phyloP scores from a whole-genome alignment of 2,329 filamentous ascomycete species.

The Fusarium mundagurra region DNA sequence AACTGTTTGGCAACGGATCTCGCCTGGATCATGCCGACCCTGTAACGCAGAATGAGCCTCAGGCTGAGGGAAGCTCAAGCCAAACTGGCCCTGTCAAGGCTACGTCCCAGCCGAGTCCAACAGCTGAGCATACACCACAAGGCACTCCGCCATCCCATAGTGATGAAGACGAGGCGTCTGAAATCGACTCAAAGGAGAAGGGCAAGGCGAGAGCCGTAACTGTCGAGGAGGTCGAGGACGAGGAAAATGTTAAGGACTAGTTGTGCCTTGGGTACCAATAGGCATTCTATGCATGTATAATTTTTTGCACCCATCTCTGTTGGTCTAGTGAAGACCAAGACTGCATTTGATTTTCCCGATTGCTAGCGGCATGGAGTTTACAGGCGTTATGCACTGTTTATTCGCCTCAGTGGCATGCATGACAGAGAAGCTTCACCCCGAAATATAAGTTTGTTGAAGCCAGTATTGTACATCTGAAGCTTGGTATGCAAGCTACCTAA shows the following conservation, averaged over 20 bases:
- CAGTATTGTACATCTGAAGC: conserved; percentile 18
- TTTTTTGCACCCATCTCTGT: background rate
- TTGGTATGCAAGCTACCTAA: conserved; percentile 11
- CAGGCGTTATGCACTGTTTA: conserved; percentile 10
- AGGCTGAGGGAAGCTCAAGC: conserved; percentile 12
- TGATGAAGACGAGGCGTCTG: conserved; percentile 27
- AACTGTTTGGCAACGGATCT: conserved; percentile 55
- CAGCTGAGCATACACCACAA: conserved; percentile 19
- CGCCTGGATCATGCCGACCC: conserved; percentile 40
- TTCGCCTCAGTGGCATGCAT: background rate
- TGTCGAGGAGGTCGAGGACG: conserved; percentile 45
- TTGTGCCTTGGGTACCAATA: background rate
- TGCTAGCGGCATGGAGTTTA: conserved; percentile 24
- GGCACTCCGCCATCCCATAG: conserved; percentile 11
- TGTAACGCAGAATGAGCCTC: conserved; percentile 16
- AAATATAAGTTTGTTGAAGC: conserved; percentile 12
- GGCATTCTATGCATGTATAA: background rate
- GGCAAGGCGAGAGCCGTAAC: conserved; percentile 58
- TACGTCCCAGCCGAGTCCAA: conserved; percentile 4
- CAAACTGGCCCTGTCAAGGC: conserved; percentile 10
- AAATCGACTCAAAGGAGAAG: conserved; percentile 45
- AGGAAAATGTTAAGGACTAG: conserved; percentile 23
- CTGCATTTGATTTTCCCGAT: conserved; percentile 5
- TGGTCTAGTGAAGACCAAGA: conserved; percentile 3
- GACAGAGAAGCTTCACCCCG: background rate